Percentiles rank a stretch among this genome's conserved stretches.
Evolutionary conservation across 495 filamentous ascomycete genomes (phyloP).

Genomic region (Trichoderma reesei): DNA sequence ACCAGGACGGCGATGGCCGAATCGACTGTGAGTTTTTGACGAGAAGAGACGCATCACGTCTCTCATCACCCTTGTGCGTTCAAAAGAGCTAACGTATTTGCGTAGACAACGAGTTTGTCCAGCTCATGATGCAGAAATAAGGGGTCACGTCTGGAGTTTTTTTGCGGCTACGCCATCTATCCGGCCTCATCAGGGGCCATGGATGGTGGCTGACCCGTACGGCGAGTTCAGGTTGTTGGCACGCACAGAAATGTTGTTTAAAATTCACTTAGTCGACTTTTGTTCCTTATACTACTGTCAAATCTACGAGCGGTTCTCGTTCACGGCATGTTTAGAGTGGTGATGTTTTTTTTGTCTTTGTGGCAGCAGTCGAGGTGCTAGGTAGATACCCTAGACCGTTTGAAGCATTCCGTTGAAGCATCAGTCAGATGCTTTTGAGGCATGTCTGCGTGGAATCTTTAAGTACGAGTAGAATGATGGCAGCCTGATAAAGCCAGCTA

Average conservation of each 20-base stretch:
- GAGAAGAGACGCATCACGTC: not conserved
- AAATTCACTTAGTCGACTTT: not conserved
- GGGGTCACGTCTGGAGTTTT: conserved; percentile 10
- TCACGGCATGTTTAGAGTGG: not conserved
- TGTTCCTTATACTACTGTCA: conserved; percentile 3
- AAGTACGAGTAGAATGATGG: no score
- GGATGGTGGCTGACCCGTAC: not conserved
- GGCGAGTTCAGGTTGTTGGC: not conserved
- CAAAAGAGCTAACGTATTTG: conserved; percentile 25
- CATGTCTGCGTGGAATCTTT: no score
- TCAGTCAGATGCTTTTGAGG: no score
- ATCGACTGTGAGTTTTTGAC: conserved; percentile 70
- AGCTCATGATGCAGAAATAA: conserved; percentile 99
- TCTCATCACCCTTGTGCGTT: not conserved
- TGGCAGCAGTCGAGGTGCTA: not conserved
- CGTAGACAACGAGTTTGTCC: conserved; percentile 98
- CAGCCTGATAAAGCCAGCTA: no score
- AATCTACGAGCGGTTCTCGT: not conserved
- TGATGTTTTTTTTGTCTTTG: not conserved
- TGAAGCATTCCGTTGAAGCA: no score
- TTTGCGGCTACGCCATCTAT: conserved; percentile 3
- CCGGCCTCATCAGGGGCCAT: not conserved
- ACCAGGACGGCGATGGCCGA: conserved; percentile 92
- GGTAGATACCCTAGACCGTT: not conserved
- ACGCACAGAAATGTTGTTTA: not conserved